Evolutionary conservation across 75 land plant species (phyloP).

Genomic region (Sequoiadendron giganteum): DNA sequence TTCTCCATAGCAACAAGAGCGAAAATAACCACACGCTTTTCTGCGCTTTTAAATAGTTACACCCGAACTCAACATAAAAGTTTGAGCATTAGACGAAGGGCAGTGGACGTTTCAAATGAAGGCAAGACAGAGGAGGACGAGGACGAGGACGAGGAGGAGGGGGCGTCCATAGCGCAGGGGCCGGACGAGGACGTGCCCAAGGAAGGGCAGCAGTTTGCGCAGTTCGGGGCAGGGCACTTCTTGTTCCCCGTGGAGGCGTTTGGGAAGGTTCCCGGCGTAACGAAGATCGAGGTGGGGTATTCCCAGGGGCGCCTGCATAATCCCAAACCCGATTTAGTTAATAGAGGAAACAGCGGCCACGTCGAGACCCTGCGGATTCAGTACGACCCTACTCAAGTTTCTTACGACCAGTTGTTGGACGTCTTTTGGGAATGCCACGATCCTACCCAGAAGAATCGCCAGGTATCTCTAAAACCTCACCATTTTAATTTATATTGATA

Average conservation of each 20-base stretch:
- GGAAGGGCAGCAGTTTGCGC: conserved; percentile 58
- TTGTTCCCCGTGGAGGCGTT: conserved; percentile 82
- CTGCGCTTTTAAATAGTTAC: background rate
- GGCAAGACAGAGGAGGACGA: background rate
- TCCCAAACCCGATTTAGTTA: conserved; percentile 57
- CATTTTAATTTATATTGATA: background rate
- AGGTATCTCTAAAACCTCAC: conserved; percentile 32
- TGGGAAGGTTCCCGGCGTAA: conserved; percentile 79
- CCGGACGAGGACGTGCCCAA: conserved; percentile 69
- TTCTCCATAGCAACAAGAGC: background rate
- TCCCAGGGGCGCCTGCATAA: conserved; percentile 63
- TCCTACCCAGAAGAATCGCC: conserved; percentile 86
- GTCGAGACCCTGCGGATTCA: conserved; percentile 63
- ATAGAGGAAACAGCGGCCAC: conserved; percentile 66
- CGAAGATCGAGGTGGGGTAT: conserved; percentile 78
- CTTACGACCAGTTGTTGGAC: conserved; percentile 53
- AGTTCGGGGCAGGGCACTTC: conserved; percentile 80
- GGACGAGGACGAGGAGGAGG: background rate
- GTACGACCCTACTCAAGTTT: conserved; percentile 54
- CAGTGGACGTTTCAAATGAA: background rate
- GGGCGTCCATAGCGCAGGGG: conserved; percentile 53
- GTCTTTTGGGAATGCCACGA: conserved; percentile 77
- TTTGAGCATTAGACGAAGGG: background rate
- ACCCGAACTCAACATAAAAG: background rate
- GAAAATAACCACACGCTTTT: background rate